phyloP scores from a whole-genome alignment of 2,329 filamentous ascomycete genomes.

The Colletotrichum cuscutae region DNA sequence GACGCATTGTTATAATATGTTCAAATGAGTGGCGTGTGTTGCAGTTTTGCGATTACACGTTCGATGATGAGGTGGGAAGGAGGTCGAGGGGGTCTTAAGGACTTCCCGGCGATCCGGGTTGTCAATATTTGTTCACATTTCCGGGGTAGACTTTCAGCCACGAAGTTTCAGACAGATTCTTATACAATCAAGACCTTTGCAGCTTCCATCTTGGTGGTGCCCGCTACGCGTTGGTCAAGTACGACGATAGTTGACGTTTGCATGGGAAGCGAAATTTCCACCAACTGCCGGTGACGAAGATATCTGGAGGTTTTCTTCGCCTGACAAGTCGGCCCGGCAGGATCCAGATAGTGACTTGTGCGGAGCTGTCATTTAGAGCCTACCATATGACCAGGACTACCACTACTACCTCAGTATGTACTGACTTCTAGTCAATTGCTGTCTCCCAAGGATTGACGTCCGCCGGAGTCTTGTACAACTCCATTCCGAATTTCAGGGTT shows the following conservation, averaged over 20 bases:
- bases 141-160: neutral
- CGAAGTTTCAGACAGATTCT: neutral
- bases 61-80: neutral
- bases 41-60: neutral
- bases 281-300: no score
- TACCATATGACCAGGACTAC: no score
- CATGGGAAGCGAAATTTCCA: no score
- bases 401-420: no score
- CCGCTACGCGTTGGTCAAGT: no score
- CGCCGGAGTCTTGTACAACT: neutral
- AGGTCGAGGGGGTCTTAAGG: neutral
- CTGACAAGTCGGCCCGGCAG: no score
- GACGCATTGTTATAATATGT: neutral
- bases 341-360: no score
- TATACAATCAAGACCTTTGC: neutral
- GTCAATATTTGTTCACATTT: neutral
- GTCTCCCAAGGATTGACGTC: no score
- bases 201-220: neutral
- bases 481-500: neutral
- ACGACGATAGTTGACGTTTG: no score
- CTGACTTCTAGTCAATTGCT: no score
- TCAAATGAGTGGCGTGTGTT: neutral
- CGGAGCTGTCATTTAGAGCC: no score
- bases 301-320: no score
- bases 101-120: neutral